Conservation (phyloP, 2,329 filamentous ascomycete genomes). For the Trichophyton mentagrophytes region DNA sequence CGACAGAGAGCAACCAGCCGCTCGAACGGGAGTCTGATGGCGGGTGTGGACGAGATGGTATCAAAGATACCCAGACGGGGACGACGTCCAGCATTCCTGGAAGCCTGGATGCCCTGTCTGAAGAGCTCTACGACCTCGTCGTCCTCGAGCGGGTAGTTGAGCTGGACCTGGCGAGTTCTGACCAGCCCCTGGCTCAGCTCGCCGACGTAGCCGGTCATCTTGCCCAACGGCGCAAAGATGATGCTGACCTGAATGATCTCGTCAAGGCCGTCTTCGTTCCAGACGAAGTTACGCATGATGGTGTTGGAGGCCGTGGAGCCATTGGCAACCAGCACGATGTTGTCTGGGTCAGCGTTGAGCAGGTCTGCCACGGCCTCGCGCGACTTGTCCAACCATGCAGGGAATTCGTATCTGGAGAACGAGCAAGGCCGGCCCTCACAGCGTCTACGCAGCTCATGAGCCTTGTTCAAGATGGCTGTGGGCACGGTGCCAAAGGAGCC, state of each 20-base stretch:
- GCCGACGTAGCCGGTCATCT: slow-evolving; percentile 55
- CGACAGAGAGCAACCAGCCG: slow-evolving; percentile 50
- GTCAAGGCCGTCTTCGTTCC: slow-evolving; percentile 48
- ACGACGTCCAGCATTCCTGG: slow-evolving; percentile 45
- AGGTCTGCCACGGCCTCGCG: slow-evolving; percentile 53
- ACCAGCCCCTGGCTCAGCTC: slow-evolving; percentile 45
- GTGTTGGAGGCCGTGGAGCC: slow-evolving; percentile 60
- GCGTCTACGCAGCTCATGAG: slow-evolving; percentile 54
- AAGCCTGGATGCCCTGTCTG: slow-evolving; percentile 43
- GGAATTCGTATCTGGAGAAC: slow-evolving; percentile 60
- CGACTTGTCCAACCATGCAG: slow-evolving; percentile 49
- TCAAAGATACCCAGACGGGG: slow-evolving; percentile 67
- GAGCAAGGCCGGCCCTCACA: slow-evolving; percentile 57
- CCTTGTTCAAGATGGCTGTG: slow-evolving; percentile 43
- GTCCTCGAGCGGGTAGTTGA: slow-evolving; percentile 60
- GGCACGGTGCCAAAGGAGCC: slow-evolving; percentile 71
- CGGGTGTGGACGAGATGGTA: slow-evolving; percentile 64
- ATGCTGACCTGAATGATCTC: slow-evolving; percentile 64
- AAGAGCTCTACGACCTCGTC: slow-evolving; percentile 52
- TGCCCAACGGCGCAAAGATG: slow-evolving; percentile 65
- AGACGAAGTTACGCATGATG: slow-evolving; percentile 60
- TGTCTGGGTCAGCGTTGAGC: slow-evolving; percentile 52
- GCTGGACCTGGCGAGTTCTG: slow-evolving; percentile 41
- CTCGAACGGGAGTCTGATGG: slow-evolving; percentile 68
- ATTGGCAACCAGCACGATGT: slow-evolving; percentile 67